phyloP scores from a whole-genome alignment of 2,329 filamentous ascomycete species.

The Corynespora cassiicola region DNA sequence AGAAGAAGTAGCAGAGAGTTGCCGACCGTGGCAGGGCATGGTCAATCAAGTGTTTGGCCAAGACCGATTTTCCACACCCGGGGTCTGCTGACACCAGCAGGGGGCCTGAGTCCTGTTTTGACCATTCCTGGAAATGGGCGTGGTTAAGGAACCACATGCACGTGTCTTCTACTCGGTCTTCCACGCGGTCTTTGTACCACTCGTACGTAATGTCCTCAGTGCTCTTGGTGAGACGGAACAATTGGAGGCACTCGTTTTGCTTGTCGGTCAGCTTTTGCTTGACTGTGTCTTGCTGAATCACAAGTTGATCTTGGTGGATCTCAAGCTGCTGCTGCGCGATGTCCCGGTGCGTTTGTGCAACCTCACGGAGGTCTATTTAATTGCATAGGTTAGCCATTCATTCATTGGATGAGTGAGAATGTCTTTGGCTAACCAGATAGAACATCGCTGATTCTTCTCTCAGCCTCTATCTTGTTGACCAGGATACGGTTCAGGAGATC shows the following conservation, averaged over 20 bases:
- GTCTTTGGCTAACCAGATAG: conserved; percentile 13
- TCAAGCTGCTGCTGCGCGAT: conserved; percentile 18
- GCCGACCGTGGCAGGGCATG: conserved; percentile 19
- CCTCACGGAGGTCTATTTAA: conserved; percentile 15
- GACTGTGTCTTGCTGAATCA: conserved; percentile 16
- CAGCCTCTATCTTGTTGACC: conserved; percentile 10
- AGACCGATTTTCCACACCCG: conserved; percentile 29
- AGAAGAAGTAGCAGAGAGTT: conserved; percentile 29
- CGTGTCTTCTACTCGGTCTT: conserved; percentile 23
- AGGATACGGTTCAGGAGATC: too few relatives aligned
- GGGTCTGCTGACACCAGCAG: conserved; percentile 26
- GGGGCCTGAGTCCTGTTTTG: conserved; percentile 18
- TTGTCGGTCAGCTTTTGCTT: conserved; percentile 19
- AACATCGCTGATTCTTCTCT: conserved; percentile 11
- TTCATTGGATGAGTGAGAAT: conserved; percentile 10
- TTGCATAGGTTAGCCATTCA: conserved; percentile 13
- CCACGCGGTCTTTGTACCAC: conserved; percentile 25
- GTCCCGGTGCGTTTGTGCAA: conserved; percentile 9
- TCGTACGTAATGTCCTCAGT: conserved; percentile 23
- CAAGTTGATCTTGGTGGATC: conserved; percentile 20
- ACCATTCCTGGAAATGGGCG: conserved; percentile 21
- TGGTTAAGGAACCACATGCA: conserved; percentile 26
- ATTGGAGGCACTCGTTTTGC: conserved; percentile 23
- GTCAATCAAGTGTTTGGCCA: conserved; percentile 25
- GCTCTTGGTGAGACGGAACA: conserved; percentile 24